These are phyloP conservation scores for Wickerhamiella nectarea DNA, from an alignment of 805 yeast species.

Conservation along the genomic window DNA sequence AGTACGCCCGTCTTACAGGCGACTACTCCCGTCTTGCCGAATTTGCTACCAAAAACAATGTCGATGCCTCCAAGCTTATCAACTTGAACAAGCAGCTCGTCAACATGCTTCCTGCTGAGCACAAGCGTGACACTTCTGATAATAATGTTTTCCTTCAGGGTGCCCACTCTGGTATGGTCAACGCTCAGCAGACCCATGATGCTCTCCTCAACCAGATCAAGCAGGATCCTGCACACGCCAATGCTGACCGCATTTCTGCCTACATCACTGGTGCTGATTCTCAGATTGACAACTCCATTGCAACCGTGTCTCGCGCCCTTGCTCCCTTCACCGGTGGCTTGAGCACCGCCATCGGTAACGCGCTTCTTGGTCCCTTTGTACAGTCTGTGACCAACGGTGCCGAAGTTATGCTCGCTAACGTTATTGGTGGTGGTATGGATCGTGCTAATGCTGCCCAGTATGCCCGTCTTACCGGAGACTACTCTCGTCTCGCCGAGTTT, in stretches of 20 bases:
- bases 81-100: slow-evolving; percentile 14
- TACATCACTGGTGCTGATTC: slow-evolving; percentile 24
- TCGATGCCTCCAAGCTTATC: slow-evolving; percentile 12
- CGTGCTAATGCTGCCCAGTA: slow-evolving; percentile 11
- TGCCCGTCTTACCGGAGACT: slow-evolving; percentile 16
- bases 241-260: slow-evolving; percentile 8
- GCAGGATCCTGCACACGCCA: slow-evolving; percentile 6
- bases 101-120: slow-evolving; percentile 8
- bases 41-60: slow-evolving; percentile 14
- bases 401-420: slow-evolving; percentile 21
- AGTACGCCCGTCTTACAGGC: slow-evolving; percentile 14
- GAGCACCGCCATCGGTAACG: slow-evolving; percentile 14
- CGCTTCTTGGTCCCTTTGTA: slow-evolving; percentile 22
- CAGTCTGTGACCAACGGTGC: slow-evolving; percentile 25
- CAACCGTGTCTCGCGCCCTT: slow-evolving; percentile 14
- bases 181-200: slow-evolving; percentile 15
- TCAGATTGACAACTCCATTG: slow-evolving; percentile 23
- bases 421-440: slow-evolving; percentile 17
- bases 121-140: no score
- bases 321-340: slow-evolving; percentile 16
- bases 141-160: slow-evolving; percentile 6
- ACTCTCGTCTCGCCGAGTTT: slow-evolving; percentile 14
- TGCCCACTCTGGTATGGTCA: slow-evolving; percentile 12
- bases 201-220: slow-evolving; percentile 13
- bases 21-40: slow-evolving; percentile 15